phyloP scores from a whole-genome alignment of 2,329 filamentous ascomycete genomes.

The Fusarium chuoi region DNA sequence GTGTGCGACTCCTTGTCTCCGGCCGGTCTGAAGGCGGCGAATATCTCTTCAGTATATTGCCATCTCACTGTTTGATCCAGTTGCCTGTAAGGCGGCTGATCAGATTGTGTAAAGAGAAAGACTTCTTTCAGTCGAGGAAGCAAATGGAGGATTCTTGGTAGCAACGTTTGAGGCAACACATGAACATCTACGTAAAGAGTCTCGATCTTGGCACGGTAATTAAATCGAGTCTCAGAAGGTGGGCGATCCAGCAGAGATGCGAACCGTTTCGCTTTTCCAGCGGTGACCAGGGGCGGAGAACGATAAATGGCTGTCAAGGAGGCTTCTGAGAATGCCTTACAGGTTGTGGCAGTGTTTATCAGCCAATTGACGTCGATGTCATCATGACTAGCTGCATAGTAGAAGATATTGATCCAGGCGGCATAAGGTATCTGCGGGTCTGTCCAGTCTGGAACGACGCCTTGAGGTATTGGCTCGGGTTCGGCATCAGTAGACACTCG shows the following conservation, averaged over 20 bases:
- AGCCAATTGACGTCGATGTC: conserved; percentile 70
- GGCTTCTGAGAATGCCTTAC: conserved; percentile 74
- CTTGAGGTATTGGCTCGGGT: conserved; percentile 12
- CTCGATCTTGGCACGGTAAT: conserved; percentile 78
- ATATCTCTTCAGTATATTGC: conserved; percentile 74
- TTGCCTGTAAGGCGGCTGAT: conserved; percentile 73
- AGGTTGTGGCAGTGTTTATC: conserved; percentile 69
- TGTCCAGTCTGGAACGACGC: conserved; percentile 64
- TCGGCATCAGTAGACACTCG: conserved; percentile 17
- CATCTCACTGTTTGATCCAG: conserved; percentile 70
- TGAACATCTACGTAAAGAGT: conserved; percentile 77
- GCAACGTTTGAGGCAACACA: conserved; percentile 58
- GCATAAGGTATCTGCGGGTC: conserved; percentile 70
- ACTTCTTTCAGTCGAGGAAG: conserved; percentile 76
- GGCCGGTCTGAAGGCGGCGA: conserved; percentile 68
- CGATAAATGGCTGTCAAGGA: conserved; percentile 78
- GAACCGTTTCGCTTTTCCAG: conserved; percentile 57
- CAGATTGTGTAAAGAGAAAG: conserved; percentile 76
- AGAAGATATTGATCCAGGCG: conserved; percentile 76
- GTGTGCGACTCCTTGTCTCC: conserved; percentile 48
- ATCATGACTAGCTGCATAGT: conserved; percentile 68
- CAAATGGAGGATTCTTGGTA: conserved; percentile 67
- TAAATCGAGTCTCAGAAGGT: conserved; percentile 60
- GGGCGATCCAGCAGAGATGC: conserved; percentile 65
- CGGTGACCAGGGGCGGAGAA: conserved; percentile 69